Evolutionary conservation across 2,329 filamentous ascomycete species (phyloP), one percentile per base, ranked within the genome.

Genomic region (Botryotinia globosa): DNA sequence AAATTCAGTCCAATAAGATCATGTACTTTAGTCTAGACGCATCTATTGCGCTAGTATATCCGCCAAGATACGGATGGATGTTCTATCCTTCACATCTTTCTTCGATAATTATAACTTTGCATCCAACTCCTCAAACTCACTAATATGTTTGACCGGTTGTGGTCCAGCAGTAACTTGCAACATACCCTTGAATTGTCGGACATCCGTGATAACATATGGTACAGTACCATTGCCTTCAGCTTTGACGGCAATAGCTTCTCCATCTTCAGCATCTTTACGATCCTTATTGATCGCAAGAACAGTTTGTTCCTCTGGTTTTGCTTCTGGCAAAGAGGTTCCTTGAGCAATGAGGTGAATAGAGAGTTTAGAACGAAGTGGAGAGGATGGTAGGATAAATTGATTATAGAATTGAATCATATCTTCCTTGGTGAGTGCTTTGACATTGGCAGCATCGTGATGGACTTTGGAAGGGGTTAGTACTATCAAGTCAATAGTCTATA

Each of bases 341-440:
- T 95, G 92, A 0, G 95, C 95, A 72, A 91, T 87, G 37, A 98
- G 85, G 80, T 98, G 92, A 25, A 98, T 89, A 0, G 93, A 90
- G 10, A 97, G 83, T 80, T 98, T 97, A n/a, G 94, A 90, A 66
- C 96, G 89, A 0, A 84, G 85, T 0, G 87, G 82, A 4, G 95
- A 98, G 1, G 85, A 83, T 0, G 94, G 94, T 74, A 90, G 87
- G 77, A 99, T 92, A 82, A 90, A 92, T 39, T 88, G 86, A 45
- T 88, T 84, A 84, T 90, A 98, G 83, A 97, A 98, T 14, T 90
- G 86, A 39, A 94, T 80, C 82, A 99, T 89, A 71, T 97, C 93
- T 0, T 86, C 81, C 82, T 97, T 97, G 67, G 90, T 94, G 68
- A 98, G 84, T 6, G 85, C 83, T 79, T 91, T 90, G 77, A 98